Evolutionary conservation across 768 basidiomycete genomes (phyloP).

Genomic region (Krasilnikovozyma curviuscula): DNA sequence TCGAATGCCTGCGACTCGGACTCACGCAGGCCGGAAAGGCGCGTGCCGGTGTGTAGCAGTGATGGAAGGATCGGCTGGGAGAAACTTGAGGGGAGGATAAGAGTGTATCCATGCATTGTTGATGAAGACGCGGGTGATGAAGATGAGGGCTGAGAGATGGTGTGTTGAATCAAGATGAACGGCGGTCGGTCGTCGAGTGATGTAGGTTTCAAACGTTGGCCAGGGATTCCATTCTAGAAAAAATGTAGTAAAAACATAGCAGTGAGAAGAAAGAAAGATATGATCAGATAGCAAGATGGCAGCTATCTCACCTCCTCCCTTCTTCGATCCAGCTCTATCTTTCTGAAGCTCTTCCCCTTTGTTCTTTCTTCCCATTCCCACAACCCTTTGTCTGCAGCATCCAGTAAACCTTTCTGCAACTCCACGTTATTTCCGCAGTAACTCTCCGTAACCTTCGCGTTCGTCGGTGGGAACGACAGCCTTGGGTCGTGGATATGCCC

Average conservation of each 20-base stretch:
- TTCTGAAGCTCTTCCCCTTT: slow-evolving; percentile 42
- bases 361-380: neutral
- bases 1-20: slow-evolving; percentile 64
- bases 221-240: slow-evolving; percentile 53
- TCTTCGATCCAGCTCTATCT: slow-evolving; percentile 70
- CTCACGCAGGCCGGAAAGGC: slow-evolving; percentile 69
- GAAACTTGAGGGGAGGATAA: slow-evolving; percentile 77
- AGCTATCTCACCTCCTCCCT: slow-evolving; percentile 41
- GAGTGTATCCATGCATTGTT: slow-evolving; percentile 62
- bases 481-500: too few relatives aligned
- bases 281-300: neutral
- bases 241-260: neutral
- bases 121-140: slow-evolving; percentile 14
- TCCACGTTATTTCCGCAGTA: too few relatives aligned
- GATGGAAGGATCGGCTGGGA: slow-evolving; percentile 73
- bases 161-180: slow-evolving; percentile 60
- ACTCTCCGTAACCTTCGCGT: too few relatives aligned
- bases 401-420: too few relatives aligned
- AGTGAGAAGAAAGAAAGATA: neutral
- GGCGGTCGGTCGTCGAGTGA: slow-evolving; percentile 69
- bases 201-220: slow-evolving; percentile 44
- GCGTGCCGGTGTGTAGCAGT: slow-evolving; percentile 59
- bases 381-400: neutral
- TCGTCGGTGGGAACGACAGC: too few relatives aligned
- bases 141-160: slow-evolving; percentile 26